These are phyloP conservation scores for Xylaria grammica DNA, from an alignment of 495 filamentous ascomycete genomes.

Conservation along the genomic window DNA sequence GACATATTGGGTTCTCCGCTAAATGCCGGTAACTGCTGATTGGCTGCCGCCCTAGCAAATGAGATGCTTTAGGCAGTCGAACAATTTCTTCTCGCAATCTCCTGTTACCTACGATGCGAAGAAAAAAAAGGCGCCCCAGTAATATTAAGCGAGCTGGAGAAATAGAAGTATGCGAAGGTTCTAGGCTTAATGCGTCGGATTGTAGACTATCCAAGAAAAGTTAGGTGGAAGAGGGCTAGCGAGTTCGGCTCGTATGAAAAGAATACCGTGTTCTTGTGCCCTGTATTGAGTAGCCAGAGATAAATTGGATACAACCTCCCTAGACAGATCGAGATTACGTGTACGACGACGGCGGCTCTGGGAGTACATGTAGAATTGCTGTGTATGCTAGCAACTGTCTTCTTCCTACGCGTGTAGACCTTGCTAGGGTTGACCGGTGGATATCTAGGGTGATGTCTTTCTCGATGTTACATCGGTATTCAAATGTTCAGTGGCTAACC, in stretches of 20 bases:
- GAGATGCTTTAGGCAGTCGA: conserved; percentile 10
- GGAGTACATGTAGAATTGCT: background rate
- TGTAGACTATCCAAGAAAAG: background rate
- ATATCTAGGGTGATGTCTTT: background rate
- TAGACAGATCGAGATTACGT: background rate
- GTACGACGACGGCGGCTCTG: background rate
- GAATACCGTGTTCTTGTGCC: background rate
- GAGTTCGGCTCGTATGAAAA: background rate
- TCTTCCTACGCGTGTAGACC: background rate
- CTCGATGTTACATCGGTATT: background rate
- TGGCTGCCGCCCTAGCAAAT: conserved; percentile 1
- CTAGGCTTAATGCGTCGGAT: background rate
- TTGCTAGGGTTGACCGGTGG: background rate
- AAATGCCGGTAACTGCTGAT: conserved; percentile 5
- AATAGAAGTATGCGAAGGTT: background rate
- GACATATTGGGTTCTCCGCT: conserved; percentile 1
- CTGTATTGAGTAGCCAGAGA: background rate
- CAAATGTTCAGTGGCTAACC: background rate
- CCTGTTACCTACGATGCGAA: background rate
- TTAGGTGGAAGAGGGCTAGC: background rate
- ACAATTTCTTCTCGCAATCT: background rate
- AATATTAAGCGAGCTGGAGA: background rate
- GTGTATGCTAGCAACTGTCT: background rate
- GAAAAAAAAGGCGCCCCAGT: background rate
- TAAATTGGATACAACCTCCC: background rate